Evolutionary conservation across 2,329 filamentous ascomycete genomes (phyloP), one percentile per base, ranked within the genome.

Genomic region (Coniochaeta sp.): DNA sequence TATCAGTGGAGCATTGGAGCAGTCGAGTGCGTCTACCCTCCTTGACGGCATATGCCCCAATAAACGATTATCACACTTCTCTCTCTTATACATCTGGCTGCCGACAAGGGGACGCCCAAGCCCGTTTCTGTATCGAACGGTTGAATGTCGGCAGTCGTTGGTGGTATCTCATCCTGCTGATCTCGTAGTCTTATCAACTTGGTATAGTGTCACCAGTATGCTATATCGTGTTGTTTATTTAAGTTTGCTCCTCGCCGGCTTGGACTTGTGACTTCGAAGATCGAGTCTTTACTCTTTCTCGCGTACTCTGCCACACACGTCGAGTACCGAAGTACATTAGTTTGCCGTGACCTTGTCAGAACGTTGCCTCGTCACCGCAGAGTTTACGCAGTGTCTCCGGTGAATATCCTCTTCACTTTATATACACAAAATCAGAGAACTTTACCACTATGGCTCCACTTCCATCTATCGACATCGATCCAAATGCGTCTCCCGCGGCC

Each of bases 401-500:
- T 6, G 26, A 31, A 2, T 17, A 14, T n/a, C 47, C 16, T 14
- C 43, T 24, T n/a, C 9, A 52, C 2, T n/a, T n/a, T 12, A 12
- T 24, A 47, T 17, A 31, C 22, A 52, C 47, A 1, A 12, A 2
- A 1, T 3, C 24, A 24, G 17, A n/a, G 26, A 31, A 31, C 24
- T 26, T 24, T 31, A 9, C 24, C 31, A 57, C 19, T 4, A 66
- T 70, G 66, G 61, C 65, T 28, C 57, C 63, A n/a, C 61, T 61
- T n/a, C 52, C 58, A n/a, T 58, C 64, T 17, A 68, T 71, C 58
- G 71, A 72, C 16, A 65, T 72, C 57, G 74, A 77, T 59, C 66
- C 70, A 22, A 72, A 70, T 60, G 67, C 67, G 16, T 77, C 75
- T 11, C 72, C 70, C 12, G 64, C 71, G 40, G 72, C 69, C 17